Conservation (phyloP, 805 yeast genomes). For the Saccharomycopsis synnaedendra region DNA sequence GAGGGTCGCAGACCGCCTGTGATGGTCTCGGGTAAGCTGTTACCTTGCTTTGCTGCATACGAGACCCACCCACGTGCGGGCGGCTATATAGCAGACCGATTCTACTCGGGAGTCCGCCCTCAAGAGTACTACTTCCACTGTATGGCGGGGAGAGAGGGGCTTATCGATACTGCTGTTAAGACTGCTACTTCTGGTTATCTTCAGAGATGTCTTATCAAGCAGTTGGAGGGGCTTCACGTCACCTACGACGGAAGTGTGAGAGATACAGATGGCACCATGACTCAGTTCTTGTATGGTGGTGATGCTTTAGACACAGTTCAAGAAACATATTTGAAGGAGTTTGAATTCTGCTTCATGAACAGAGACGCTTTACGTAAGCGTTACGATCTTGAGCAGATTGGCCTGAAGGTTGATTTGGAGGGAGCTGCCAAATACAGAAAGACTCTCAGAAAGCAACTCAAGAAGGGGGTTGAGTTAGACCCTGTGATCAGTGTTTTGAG, state of each 20-base stretch:
- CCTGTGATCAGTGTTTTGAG: constrained; percentile 79
- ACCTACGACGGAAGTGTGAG: constrained; percentile 92
- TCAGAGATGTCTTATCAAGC: constrained; percentile 97
- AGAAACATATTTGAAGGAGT: constrained; percentile 89
- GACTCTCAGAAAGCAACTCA: constrained; percentile 63
- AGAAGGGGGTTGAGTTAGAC: constrained; percentile 51
- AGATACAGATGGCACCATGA: constrained; percentile 86
- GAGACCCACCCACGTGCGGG: constrained; percentile 98
- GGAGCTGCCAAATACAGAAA: constrained; percentile 71
- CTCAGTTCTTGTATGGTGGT: constrained; percentile 96
- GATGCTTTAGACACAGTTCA: constrained; percentile 91
- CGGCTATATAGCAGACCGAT: constrained; percentile 93
- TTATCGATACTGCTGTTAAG: constrained; percentile 98
- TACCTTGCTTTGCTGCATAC: constrained; percentile 92
- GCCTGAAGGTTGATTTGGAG: constrained; percentile 72
- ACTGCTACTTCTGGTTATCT: constrained; percentile 97
- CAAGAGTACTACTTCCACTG: constrained; percentile 99
- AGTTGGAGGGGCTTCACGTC: constrained; percentile 92
- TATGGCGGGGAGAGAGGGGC: constrained; percentile 99
- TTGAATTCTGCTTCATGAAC: constrained; percentile 86
- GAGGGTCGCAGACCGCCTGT: constrained; percentile 99
- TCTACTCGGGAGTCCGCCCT: constrained; percentile 95
- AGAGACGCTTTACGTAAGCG: constrained; percentile 76
- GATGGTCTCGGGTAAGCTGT: constrained; percentile 95
- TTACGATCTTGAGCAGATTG: constrained; percentile 70